These are phyloP conservation scores for Herpetomonas tarakana DNA, from an alignment of 208 protist genomes.

Conservation along the genomic window DNA sequence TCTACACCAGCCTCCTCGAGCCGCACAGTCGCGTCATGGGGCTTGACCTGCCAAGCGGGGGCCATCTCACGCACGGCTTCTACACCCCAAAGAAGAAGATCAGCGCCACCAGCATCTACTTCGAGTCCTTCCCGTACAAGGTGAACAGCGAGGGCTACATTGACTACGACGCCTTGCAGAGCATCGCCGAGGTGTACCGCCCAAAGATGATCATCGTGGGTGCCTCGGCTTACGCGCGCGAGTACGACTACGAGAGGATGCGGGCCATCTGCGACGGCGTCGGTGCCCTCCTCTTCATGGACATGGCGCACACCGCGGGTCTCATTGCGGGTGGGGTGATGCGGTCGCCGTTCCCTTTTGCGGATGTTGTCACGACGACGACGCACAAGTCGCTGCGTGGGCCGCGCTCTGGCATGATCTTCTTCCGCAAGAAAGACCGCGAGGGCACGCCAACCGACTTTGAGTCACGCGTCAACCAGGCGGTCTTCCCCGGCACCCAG, in stretches of 20 bases:
- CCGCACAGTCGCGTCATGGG: conserved; percentile 99
- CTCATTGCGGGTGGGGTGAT: conserved; percentile 89
- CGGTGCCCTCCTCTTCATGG: conserved; percentile 94
- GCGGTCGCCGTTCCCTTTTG: conserved; percentile 93
- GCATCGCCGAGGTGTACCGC: conserved; percentile 88
- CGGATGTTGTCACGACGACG: conserved; percentile 99
- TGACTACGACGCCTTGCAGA: conserved; percentile 95
- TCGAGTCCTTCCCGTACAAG: conserved; percentile 97
- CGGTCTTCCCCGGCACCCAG: conserved; percentile 98
- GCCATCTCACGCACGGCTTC: conserved; percentile 98
- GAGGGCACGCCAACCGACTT: conserved; percentile 81
- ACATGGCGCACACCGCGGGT: conserved; percentile 98
- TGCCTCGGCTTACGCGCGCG: conserved; percentile 96
- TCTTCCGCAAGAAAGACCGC: conserved; percentile 92
- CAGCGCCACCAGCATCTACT: conserved; percentile 97
- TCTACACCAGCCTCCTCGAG: conserved; percentile 95
- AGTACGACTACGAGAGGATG: conserved; percentile 96
- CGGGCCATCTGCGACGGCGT: conserved; percentile 83
- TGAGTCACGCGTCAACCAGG: conserved; percentile 94
- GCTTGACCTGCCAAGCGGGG: conserved; percentile 87
- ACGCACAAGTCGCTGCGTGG: conserved; percentile 99
- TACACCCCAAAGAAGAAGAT: conserved; percentile 96
- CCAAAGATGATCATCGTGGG: conserved; percentile 97
- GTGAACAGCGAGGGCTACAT: conserved; percentile 92
- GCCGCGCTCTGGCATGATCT: conserved; percentile 98